Conservation (phyloP, 352 stramenopile species). For the Thalassiosira mediterranea region DNA sequence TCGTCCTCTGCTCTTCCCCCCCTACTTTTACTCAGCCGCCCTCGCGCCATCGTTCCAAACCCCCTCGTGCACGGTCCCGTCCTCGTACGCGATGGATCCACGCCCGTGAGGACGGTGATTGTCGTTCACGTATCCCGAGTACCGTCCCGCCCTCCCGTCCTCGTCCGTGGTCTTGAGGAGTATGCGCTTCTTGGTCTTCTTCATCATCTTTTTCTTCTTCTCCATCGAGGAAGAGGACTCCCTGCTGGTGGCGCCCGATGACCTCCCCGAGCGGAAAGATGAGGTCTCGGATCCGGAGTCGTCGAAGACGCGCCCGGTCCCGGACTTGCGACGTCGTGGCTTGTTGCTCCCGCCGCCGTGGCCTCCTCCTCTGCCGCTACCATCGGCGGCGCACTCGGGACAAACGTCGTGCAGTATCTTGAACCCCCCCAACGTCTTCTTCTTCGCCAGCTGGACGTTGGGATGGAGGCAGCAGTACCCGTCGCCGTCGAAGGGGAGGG, state of each 20-base stretch:
- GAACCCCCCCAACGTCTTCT: constrained; percentile 53
- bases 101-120: constrained; percentile 41
- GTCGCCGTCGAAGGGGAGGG: constrained; percentile 52
- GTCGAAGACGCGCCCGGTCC: constrained; percentile 18
- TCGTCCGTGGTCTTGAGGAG: constrained; percentile 49
- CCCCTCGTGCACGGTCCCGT: constrained; percentile 33
- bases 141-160: constrained; percentile 34
- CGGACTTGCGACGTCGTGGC: not conserved
- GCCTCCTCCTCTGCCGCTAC: not conserved
- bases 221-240: not conserved
- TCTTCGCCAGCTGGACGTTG: constrained; percentile 50
- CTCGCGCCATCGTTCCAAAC: constrained; percentile 41
- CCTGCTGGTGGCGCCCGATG: not conserved
- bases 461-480: constrained; percentile 55
- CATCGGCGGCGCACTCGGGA: constrained; percentile 40
- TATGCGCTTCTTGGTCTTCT: constrained; percentile 34
- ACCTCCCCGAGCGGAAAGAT: constrained; percentile 11
- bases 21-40: constrained; percentile 31
- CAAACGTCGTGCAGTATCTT: constrained; percentile 52
- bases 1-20: not conserved
- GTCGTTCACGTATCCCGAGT: constrained; percentile 47
- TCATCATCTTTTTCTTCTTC: not conserved
- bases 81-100: constrained; percentile 44
- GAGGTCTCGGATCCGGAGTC: constrained; percentile 16
- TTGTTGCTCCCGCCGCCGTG: not conserved